Base-by-base conservation (phyloP, 2,329 filamentous ascomycete species). In the Chalara sp. region DNA sequence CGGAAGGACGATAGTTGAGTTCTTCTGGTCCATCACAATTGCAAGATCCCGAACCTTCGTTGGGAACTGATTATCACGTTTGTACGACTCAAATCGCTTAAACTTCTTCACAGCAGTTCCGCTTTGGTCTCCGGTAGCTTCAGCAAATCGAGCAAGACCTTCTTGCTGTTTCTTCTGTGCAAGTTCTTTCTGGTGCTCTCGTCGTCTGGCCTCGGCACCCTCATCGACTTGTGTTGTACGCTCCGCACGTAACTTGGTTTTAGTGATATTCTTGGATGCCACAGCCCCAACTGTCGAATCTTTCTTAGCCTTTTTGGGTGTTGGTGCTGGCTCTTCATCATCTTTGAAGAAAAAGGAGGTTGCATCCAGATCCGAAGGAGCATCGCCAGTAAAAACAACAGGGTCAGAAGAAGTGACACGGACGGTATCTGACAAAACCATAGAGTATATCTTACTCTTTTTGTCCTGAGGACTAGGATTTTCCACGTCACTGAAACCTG, bases 271-370 rank as follows among this genome's bases (percentile, higher is more conserved):
- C 64, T 92, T 95, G 48, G 89, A 87, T 29, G 91, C 90, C 53
- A 96, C 87, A 31, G 91, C 90, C 51, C 89, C 90, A 6, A 93
- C 86, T 42, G 86, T 82, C 0, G 83, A 76, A 61, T 93, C 86
- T 69, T 85, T 89, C 77, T 93, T 95, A 61, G 91, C 84, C 70
- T 95, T 95, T 60, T 93, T 95, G n/a, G 89, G 87, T 7, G 87
- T 80, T 32, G 88, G 87, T 67, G 89, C 84, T 56, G 89, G 82
- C 59, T 95, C 88, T 65, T 95, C 89, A 54, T 96, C 90, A 60
- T 97, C 92, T 65, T 96, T 95, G 76, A 99, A 99, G 72, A 96
- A 97, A 75, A 99, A 99, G 0, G 92, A 96, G 39, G 92, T 92
- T 4, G 90, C 90, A 63, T 97, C 93, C 53, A 95, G 81, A 64